These are phyloP conservation scores for Triticum dicoccoides DNA, from an alignment of 176 grass and related monocot genomes.

Conservation along the genomic window DNA sequence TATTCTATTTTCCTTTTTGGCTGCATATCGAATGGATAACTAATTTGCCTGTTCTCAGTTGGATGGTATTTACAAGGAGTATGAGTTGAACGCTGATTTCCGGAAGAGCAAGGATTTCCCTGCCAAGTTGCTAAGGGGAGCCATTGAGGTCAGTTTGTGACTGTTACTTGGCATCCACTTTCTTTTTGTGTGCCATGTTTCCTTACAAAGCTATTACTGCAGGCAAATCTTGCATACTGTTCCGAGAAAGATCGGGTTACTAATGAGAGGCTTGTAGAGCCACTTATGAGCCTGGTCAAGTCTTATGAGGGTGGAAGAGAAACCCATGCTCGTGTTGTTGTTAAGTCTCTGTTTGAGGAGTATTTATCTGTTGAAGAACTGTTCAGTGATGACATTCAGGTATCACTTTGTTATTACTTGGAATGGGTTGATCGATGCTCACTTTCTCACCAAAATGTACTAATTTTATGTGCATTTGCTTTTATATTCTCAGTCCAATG, in stretches of 20 bases:
- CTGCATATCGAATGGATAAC: conserved; percentile 24
- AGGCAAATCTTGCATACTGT: conserved; percentile 84
- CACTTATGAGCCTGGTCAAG: conserved; percentile 80
- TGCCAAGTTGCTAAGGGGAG: conserved; percentile 77
- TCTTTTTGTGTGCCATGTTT: conserved; percentile 28
- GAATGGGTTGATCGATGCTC: background rate
- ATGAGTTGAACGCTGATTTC: conserved; percentile 57
- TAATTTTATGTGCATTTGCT: conserved; percentile 24
- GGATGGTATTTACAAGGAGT: conserved; percentile 88
- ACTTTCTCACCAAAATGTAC: conserved; percentile 21
- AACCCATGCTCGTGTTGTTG: conserved; percentile 86
- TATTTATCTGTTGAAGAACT: conserved; percentile 92
- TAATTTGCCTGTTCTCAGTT: conserved; percentile 56
- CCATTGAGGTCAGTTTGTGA: conserved; percentile 70
- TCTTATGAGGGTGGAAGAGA: conserved; percentile 99
- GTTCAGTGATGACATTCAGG: conserved; percentile 90
- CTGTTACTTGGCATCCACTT: conserved; percentile 19
- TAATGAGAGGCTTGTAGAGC: conserved; percentile 92
- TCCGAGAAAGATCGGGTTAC: conserved; percentile 81
- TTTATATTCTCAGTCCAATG: conserved; percentile 82
- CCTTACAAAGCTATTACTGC: conserved; percentile 28
- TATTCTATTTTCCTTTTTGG: background rate
- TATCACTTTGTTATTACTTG: conserved; percentile 30
- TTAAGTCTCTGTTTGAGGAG: conserved; percentile 90
- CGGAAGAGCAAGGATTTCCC: conserved; percentile 83